Conservation (phyloP, 208 protist species). For the Trypanosoma avium region DNA sequence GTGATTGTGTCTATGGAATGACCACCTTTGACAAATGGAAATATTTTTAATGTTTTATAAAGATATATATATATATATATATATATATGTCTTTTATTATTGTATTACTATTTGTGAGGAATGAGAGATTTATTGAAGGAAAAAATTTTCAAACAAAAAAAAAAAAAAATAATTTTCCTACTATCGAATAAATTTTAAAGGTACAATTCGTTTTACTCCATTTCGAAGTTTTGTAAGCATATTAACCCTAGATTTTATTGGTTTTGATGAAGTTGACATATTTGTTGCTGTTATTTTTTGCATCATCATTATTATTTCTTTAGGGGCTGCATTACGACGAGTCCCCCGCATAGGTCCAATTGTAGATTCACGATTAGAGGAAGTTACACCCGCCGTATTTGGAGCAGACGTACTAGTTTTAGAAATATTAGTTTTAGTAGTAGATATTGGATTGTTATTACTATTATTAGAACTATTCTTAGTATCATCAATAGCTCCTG, state of each 20-base stretch:
- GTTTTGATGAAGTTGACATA: too few relatives aligned
- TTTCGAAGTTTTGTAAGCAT: background rate
- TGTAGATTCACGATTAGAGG: slow-evolving; percentile 5
- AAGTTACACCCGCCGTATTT: too few relatives aligned
- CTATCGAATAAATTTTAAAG: slow-evolving; percentile 11
- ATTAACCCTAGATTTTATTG: background rate
- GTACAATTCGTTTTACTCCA: slow-evolving; percentile 6
- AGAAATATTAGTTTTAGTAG: background rate
- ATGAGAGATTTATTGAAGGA: too few relatives aligned
- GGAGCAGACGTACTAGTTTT: background rate
- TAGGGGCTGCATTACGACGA: slow-evolving; percentile 25
- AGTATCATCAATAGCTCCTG: background rate
- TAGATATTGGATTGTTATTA: background rate
- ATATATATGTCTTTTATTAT: slow-evolving; percentile 5
- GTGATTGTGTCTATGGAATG: background rate
- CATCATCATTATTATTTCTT: background rate
- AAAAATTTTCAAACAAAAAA: too few relatives aligned
- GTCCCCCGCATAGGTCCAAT: slow-evolving; percentile 17
- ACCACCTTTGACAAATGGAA: background rate
- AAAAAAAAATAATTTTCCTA: background rate
- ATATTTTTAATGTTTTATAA: background rate
- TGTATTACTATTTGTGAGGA: too few relatives aligned
- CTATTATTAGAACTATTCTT: too few relatives aligned
- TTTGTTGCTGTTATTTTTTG: background rate
- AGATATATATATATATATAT: slow-evolving; percentile 10